Percentiles rank a stretch among this genome's conserved stretches.
These are phyloP conservation scores for Petrea volubilis DNA, from an alignment of 257 asterid genomes.

Conservation along the genomic window DNA sequence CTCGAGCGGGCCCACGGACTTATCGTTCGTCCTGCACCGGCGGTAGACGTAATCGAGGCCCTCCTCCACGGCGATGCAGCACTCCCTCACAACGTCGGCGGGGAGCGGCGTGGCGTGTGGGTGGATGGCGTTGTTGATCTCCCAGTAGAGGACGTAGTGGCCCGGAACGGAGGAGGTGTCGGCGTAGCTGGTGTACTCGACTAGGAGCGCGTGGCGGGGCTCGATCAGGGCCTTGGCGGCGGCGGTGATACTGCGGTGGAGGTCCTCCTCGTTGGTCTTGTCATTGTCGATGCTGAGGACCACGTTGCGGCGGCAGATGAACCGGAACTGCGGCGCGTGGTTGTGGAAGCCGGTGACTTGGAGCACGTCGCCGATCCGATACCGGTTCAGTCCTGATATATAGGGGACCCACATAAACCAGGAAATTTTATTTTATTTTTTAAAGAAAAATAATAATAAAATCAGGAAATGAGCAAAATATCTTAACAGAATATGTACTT, in stretches of 20 bases:
- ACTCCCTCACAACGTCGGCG: constrained; percentile 45
- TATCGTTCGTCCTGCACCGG: constrained; percentile 65
- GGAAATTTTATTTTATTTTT: no score
- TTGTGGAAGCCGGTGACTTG: constrained; percentile 76
- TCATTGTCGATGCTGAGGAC: constrained; percentile 76
- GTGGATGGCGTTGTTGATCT: constrained; percentile 41
- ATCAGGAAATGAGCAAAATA: no score
- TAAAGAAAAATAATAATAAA: no score
- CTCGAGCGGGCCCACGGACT: constrained; percentile 70
- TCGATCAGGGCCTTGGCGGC: constrained; percentile 49
- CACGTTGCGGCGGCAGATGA: constrained; percentile 77
- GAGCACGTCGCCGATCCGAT: constrained; percentile 76
- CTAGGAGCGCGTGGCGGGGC: constrained; percentile 57
- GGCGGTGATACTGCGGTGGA: constrained; percentile 67
- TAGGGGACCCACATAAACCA: neutral
- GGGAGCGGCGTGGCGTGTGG: constrained; percentile 34
- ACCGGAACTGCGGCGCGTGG: constrained; percentile 66
- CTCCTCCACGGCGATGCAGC: constrained; percentile 71
- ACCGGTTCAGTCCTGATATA: constrained; percentile 54
- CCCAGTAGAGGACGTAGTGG: constrained; percentile 83
- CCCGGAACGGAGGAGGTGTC: constrained; percentile 76
- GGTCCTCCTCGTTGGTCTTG: constrained; percentile 73
- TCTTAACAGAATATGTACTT: no score
- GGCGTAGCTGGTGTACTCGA: constrained; percentile 78
- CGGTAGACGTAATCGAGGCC: constrained; percentile 66